Evolutionary conservation across 2,329 filamentous ascomycete genomes (phyloP), one percentile per base, ranked within the genome.

Genomic region (Microascus cirrosus): DNA sequence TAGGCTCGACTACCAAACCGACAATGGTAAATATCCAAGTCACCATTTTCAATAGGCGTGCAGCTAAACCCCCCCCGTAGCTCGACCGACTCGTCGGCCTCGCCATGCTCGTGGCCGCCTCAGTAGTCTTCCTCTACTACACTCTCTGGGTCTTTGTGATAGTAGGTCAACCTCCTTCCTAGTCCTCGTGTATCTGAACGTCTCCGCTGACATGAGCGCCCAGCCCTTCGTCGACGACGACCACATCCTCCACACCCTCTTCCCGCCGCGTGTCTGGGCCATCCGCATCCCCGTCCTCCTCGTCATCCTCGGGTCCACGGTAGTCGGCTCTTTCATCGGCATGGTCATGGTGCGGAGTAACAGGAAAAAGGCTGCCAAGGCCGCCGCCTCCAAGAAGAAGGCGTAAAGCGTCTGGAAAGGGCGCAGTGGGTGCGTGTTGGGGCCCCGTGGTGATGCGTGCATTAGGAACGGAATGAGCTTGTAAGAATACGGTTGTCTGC

Each of bases 321-420:
- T 99, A 60, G 93, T 99, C 61, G 94, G 94, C 62, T 95, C 90
- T 60, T 99, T 99, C 79, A 81, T 99, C 65, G 87, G 89, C 67
- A 86, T 96, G 69, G 93, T 99, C 69, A 99, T 99, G 94, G 97
- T 99, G 76, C 85, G 90, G 72, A 97, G 93, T 81, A 96, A 96
- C 80, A 82, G 88, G 72, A 97, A 97, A 84, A 96, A 94, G 84
- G 90, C 90, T 3, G 86, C 90, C 65, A 99, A 97, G 82, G 87
- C 88, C 62, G 92, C 88, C 59, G 57, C 52, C 10, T 71, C 75
- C 48, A 90, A 90, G 80, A 95, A 96, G 85, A 94, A 95, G 85
- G 84, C 86, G 60, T 90, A 79, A 77, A 65, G 36, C n/a, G 22
- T 28, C 10, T 13, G n/a, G 6, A 12, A 50, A 50, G 22, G 22